Percentiles rank a stretch among this genome's conserved stretches.
Conservation (phyloP, 2,329 filamentous ascomycete species). For the Pyrenophora teres region DNA sequence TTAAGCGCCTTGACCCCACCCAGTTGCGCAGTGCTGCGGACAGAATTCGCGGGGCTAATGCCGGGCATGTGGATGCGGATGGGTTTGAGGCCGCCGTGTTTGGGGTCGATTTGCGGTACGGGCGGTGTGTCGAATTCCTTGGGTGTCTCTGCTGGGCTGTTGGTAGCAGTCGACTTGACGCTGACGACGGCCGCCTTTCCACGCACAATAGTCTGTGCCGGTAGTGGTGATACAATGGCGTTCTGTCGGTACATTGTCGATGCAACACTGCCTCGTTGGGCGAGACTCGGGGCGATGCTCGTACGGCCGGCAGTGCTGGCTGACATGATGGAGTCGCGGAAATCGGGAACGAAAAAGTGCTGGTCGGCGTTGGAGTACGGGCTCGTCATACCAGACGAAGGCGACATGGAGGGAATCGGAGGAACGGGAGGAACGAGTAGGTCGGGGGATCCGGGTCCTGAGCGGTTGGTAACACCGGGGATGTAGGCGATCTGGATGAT, state of each 20-base stretch:
- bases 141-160: slow-evolving; percentile 55
- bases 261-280: slow-evolving; percentile 66
- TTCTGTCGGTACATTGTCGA: slow-evolving; percentile 95
- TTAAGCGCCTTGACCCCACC: slow-evolving; percentile 54
- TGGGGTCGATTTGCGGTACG: slow-evolving; percentile 72
- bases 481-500: slow-evolving; percentile 99
- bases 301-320: slow-evolving; percentile 64
- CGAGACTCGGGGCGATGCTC: slow-evolving; percentile 57
- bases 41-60: slow-evolving; percentile 44
- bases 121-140: slow-evolving; percentile 64
- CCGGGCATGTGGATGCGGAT: slow-evolving; percentile 51
- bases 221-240: slow-evolving; percentile 75
- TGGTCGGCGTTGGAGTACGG: slow-evolving; percentile 69
- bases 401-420: slow-evolving; percentile 71
- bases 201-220: slow-evolving; percentile 84
- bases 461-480: slow-evolving; percentile 92
- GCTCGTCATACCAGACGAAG: slow-evolving; percentile 62
- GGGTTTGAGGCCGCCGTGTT: slow-evolving; percentile 41
- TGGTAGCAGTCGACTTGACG: slow-evolving; percentile 72
- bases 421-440: slow-evolving; percentile 89
- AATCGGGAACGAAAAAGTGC: slow-evolving; percentile 91
- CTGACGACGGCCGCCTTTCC: slow-evolving; percentile 92
- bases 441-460: slow-evolving; percentile 79
- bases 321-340: slow-evolving; percentile 90
- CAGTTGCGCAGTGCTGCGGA: slow-evolving; percentile 47